Evolutionary conservation across 805 yeast species (phyloP), one percentile per base, ranked within the genome.

Genomic region (Grigorovia humatica): DNA sequence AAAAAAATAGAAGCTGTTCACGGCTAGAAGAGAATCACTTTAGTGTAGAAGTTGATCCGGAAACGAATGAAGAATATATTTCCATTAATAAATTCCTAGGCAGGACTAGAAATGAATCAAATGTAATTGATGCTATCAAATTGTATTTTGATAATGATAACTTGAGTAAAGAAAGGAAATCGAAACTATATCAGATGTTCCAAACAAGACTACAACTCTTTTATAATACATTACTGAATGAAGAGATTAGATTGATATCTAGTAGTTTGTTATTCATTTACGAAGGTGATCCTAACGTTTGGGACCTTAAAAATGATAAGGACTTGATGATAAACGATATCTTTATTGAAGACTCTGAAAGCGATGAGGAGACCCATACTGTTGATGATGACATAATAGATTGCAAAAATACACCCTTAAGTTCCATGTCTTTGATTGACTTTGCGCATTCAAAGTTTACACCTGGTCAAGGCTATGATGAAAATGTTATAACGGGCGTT

Each of bases 371-470:
- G 6, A 71, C 66, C 5, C 62, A 59, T 17, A 70, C 64, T 18
- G 64, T 63, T 2, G 62, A 58, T 2, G 27, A 23, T 23, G 27
- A 60, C 46, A 57, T 56, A 27, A 57, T 46, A 18, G 32, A 48
- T 35, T 65, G 1, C 3, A 29, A 32, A 23, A 43, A 32, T 1
- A 71, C 76, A 0, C 50, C 49, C 6, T 63, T 87, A 48, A 83
- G 90, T 54, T 69, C 78, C 6, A 69, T 88, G 49, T 75, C 80
- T 42, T 60, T 90, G 48, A 88, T 93, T 7, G 99, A 93, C 67
- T 89, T 93, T 72, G 97, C 97, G 0, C 98, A 93, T 64, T 79
- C 96, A 0, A 77, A 71, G 54, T 69, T 77, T 53, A 74, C 76
- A 0, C 81, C 82, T 0, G 86, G 84, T 0, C 52, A 75, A 52